Evolutionary conservation across 2,329 filamentous ascomycete species (phyloP).

Genomic region (Penicillium thymicola): DNA sequence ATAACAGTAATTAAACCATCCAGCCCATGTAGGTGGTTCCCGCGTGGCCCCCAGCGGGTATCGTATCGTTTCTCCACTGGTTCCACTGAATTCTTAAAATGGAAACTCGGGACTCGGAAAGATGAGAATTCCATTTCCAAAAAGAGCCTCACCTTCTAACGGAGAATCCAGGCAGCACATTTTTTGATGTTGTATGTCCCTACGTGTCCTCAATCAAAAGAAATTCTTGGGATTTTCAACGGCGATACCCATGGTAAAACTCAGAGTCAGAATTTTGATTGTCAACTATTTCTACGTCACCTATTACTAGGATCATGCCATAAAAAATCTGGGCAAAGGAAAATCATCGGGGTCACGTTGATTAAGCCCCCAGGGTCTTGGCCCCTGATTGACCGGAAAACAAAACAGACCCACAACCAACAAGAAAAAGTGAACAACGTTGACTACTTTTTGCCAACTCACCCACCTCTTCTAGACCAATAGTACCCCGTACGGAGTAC

Average conservation of each 20-base stretch:
- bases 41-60: neutral
- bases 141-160: constrained; percentile 4
- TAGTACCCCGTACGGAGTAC: neutral
- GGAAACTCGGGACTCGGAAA: constrained; percentile 6
- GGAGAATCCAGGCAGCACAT: neutral
- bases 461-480: neutral
- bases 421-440: neutral
- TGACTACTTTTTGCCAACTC: neutral
- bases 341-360: neutral
- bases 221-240: neutral
- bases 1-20: neutral
- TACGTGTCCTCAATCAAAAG: neutral
- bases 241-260: neutral
- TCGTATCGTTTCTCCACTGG: constrained; percentile 4
- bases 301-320: constrained; percentile 1
- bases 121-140: neutral
- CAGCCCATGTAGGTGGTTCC: neutral
- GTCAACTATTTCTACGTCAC: neutral
- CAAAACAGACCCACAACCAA: neutral
- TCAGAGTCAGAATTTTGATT: neutral
- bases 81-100: constrained; percentile 9
- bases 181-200: neutral
- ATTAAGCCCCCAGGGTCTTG: neutral
- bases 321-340: neutral
- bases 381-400: neutral